phyloP scores from a whole-genome alignment of 2,329 filamentous ascomycete genomes.

The Alternaria sp. region DNA sequence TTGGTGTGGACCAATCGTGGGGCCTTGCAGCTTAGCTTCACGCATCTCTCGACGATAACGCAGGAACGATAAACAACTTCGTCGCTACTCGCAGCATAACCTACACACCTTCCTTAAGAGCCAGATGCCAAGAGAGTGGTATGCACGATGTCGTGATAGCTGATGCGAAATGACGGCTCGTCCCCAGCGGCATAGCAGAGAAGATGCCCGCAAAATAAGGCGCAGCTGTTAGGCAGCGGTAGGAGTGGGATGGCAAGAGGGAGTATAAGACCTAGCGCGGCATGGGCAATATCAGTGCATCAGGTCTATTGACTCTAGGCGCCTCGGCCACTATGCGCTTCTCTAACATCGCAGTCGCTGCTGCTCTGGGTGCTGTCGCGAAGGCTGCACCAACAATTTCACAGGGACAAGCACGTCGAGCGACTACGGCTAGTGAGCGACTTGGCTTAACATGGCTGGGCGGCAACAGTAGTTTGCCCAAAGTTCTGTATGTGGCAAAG shows the following conservation, averaged over 20 bases:
- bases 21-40: not conserved
- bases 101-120: not conserved
- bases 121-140: not conserved
- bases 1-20: not conserved
- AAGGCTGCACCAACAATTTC: not conserved
- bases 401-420: conserved; percentile 10
- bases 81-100: not conserved
- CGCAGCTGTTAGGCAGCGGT: not conserved
- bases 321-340: not conserved
- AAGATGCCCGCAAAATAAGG: not conserved
- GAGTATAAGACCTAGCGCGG: not conserved
- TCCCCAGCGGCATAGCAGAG: not conserved
- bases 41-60: not conserved
- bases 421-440: conserved; percentile 33
- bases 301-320: no score
- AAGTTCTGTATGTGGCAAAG: conserved; percentile 26
- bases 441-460: conserved; percentile 35
- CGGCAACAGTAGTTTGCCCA: conserved; percentile 35
- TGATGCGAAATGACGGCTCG: not conserved
- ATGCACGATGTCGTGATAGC: not conserved
- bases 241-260: not conserved
- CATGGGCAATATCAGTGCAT: not conserved
- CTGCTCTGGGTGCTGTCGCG: not conserved
- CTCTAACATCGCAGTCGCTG: not conserved
- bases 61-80: conserved; percentile 1